Evolutionary conservation across 768 basidiomycete genomes (phyloP).

Genomic region (Leccinum longicurvipes): DNA sequence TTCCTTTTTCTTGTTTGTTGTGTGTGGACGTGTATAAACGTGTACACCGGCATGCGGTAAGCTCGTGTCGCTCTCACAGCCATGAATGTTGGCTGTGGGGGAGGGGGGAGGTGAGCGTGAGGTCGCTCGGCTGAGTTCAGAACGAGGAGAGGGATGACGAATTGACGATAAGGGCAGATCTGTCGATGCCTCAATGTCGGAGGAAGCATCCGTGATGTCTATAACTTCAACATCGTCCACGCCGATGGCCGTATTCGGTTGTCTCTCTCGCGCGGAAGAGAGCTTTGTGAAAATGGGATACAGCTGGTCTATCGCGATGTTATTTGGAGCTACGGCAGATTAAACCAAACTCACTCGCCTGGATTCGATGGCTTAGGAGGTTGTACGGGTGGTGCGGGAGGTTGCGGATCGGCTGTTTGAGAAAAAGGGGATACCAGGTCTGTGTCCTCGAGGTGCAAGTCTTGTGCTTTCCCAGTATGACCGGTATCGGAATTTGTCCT

Average conservation of each 20-base stretch:
- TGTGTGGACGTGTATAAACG: neutral
- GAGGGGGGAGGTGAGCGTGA: conserved; percentile 8
- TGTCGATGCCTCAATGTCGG: conserved; percentile 14
- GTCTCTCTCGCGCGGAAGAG: conserved; percentile 2
- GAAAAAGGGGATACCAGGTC: neutral
- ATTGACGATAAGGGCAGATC: conserved; percentile 10
- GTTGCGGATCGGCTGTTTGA: neutral
- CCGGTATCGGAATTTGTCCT: conserved; percentile 2
- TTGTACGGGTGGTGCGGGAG: neutral
- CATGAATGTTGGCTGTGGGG: neutral
- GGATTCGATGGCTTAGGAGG: conserved; percentile 6
- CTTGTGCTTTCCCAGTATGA: neutral
- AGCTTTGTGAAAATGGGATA: conserved; percentile 26
- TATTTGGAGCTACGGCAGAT: neutral
- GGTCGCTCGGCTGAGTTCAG: conserved; percentile 5
- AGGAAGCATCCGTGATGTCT: conserved; percentile 18
- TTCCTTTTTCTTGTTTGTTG: conserved; percentile 4
- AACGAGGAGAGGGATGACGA: conserved; percentile 7
- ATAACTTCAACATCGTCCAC: conserved; percentile 18
- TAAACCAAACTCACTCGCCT: conserved; percentile 17
- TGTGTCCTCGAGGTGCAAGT: neutral
- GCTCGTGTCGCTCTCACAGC: conserved; percentile 6
- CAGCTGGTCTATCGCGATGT: conserved; percentile 17
- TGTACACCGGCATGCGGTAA: conserved; percentile 1
- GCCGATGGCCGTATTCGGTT: neutral